Base-by-base conservation (phyloP, 2,329 filamentous ascomycete genomes). In the Trichoderma endophyticum region DNA sequence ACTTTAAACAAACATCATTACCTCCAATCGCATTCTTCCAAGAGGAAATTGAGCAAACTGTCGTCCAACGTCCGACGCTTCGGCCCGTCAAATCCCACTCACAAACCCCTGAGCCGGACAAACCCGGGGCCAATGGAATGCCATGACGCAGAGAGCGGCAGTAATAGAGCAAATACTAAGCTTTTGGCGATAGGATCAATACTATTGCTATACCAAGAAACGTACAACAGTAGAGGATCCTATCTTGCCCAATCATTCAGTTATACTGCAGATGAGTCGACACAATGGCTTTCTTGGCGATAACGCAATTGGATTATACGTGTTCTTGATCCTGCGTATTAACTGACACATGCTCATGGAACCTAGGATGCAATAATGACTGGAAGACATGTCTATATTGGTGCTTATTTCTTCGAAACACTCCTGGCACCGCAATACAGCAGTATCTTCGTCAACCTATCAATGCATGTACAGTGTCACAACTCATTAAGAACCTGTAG, bases 21-120 rank as follows among this genome's bases (percentile, higher is more conserved):
- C n/a, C 11, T 21, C 21, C 14, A 32, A 8, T 57, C 4, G 18
- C 21, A 30, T 43, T 18, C 24, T 32, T 5, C 14, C 48, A 14
- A 24, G 48, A 28, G 12, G 4, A 18, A 8, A n/a, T 24, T 32
- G 36, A 21, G 24, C n/a, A 15, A 21, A 39, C 36, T 34, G 66
- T 15, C 57, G 21, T 62, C 26, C 15, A 51, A 62, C 57, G 14
- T 28, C 30, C 26, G 57, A 39, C 39, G 39, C 48, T 32, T 54
- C 67, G 67, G 67, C 57, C 67, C 67, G 67, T 69, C 57, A 28
- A 54, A 61, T 57, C 30, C 67, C 67, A 54, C 67, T 18, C n/a
- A 6, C 36, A 15, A 59, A 57, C 34, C 57, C 39, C 67, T 43
- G 39, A 54, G 57, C 67, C 67, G 30, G 67, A 54, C 7, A 21